These are phyloP conservation scores for Pythium diclinum DNA, from an alignment of 352 stramenopile genomes.

Conservation along the genomic window DNA sequence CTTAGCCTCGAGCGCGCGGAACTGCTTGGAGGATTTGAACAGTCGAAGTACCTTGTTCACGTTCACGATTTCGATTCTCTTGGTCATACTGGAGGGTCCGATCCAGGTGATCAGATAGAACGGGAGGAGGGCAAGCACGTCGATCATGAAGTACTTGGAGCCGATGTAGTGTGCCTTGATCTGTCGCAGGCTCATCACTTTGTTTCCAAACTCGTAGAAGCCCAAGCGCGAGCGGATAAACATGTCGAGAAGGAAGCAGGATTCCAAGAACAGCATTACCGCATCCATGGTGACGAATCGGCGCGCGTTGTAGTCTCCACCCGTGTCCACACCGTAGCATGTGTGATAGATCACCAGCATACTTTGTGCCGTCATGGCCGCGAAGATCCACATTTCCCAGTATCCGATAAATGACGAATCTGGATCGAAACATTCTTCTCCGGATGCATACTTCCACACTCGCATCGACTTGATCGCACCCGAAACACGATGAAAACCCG, in stretches of 20 bases:
- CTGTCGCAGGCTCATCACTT: constrained; percentile 44
- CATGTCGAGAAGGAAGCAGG: constrained; percentile 44
- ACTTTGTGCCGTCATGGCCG: constrained; percentile 38
- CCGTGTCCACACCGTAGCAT: constrained; percentile 37
- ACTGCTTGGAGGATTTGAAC: constrained; percentile 12
- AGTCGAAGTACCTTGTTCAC: constrained; percentile 59
- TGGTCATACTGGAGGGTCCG: background rate
- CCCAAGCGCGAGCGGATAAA: constrained; percentile 47
- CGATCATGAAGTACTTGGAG: constrained; percentile 34
- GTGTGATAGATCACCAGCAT: constrained; percentile 46
- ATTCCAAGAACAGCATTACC: constrained; percentile 38
- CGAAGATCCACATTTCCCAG: constrained; percentile 51
- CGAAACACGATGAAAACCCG: background rate
- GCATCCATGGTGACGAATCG: constrained; percentile 29
- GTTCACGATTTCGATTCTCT: constrained; percentile 35
- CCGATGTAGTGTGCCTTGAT: constrained; percentile 42
- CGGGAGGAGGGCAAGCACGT: constrained; percentile 41
- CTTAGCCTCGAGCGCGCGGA: constrained; percentile 34
- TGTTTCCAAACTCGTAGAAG: constrained; percentile 69
- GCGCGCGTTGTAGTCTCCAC: background rate
- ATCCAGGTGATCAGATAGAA: constrained; percentile 50
- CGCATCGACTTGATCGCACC: constrained; percentile 1
- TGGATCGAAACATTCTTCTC: constrained; percentile 39
- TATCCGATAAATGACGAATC: constrained; percentile 41
- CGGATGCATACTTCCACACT: constrained; percentile 10